Evolutionary conservation across 2,329 filamentous ascomycete species (phyloP), one percentile per base, ranked within the genome.

Genomic region (Colletotrichum lupini): DNA sequence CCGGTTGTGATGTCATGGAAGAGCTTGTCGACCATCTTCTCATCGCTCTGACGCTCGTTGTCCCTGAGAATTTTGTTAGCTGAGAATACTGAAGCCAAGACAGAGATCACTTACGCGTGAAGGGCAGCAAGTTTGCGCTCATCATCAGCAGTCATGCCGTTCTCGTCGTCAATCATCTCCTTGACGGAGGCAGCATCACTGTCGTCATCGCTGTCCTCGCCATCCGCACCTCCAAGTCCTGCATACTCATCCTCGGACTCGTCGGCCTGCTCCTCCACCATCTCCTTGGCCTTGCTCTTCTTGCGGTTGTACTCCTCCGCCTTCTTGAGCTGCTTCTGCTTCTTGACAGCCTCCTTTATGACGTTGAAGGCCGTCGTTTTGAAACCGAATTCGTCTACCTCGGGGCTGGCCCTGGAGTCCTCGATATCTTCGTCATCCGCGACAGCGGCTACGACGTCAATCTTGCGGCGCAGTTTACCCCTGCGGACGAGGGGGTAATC

Each of bases 221-320:
- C 95, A 82, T 95, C 96, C 12, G 87, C 93, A 75, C 97, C 97
- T 76, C 97, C 97, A 11, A 99, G 87, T 5, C 97, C 97, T 52
- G 95, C 96, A 81, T 98, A 99, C 82, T 99, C 97, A 80, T 99
- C 97, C 80, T 99, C 97, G 0, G 97, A 99, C 83, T 99, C 97
- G 78, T 98, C 94, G 74, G 97, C 96, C 80, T 97, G 95, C 76
- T 98, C 97, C 76, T 98, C 91, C 49, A 99, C 88, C 89, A 98
- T 94, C 28, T 93, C 92, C 78, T 92, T 95, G 0, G 95, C 96
- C 80, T 94, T 92, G 84, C 94, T 97, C 81, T 93, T 95, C 82
- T 95, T 95, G 82, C 93, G 94, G 83, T 98, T 90, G 77, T 95
- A 97, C 1, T 87, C 85, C 19, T 88, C 86, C n/a, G 81, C 79